Base-by-base conservation (phyloP, 192 early-diverging fungal genomes). In the Coemansia sp. region DNA sequence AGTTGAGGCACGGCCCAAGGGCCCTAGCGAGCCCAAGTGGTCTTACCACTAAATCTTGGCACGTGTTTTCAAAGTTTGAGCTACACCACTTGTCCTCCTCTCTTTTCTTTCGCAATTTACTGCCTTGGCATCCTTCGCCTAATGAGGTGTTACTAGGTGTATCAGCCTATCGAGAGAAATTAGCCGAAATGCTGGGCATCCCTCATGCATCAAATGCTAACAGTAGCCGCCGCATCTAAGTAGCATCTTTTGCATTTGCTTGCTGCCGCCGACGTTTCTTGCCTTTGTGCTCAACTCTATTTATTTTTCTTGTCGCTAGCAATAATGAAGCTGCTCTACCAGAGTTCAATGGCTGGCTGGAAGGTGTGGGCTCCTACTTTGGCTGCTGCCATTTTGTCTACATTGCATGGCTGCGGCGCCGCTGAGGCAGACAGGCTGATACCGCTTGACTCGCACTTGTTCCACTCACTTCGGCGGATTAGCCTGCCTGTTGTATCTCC, bases 1-100 rank as follows among this genome's bases (percentile, higher is more conserved):
- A 74, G 84, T 77, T 12, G 92, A 92, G 69, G 86, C 85, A 62
- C 86, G 84, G 47, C 77, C 77, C 52, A 80, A 80, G 66, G 72
- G 64, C 18, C 56, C 58, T 16, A 55, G 50, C 31, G 72, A 75
- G 39, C 72, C 68, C 48, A 80, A 80, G 47, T 80, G 72, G 77
- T 71, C 68, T 23, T 75, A 75, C 68, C 74, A 68, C 65, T 75
- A 52, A 65, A 3, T 21, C 14, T 28, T 25, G 25, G 25, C 6
- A 23, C 43, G 48, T 45, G 48, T 45, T 62, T 25, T 18, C n/a
- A 20, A 42, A 47, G 25, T 21, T 41, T 35, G 14, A 41, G 23
- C 9, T 39, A 55, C 55, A 5, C 6, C 55, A 2, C 6, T 23
- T 50, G n/a, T n/a, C n/a, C n/a, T n/a, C n/a, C n/a, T n/a, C n/a